Conservation (phyloP, 441 rosid genomes). For the Gossypium gossypioides region DNA sequence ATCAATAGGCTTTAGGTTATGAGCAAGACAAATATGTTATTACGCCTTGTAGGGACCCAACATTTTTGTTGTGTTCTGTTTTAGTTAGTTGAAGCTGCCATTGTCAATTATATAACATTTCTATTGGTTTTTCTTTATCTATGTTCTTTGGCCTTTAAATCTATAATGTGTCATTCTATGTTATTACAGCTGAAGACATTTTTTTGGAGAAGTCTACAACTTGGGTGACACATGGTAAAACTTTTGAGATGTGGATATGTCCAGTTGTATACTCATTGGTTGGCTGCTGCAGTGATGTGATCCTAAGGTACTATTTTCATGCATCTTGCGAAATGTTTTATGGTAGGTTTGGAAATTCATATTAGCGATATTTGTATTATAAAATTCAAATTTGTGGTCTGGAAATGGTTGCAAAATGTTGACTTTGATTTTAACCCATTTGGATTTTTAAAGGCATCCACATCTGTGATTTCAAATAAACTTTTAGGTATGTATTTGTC, state of each 20-base stretch:
- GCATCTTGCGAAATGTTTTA: background rate
- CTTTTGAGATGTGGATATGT: conserved; percentile 83
- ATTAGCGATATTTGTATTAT: background rate
- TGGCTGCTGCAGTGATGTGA: conserved; percentile 64
- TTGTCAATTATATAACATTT: background rate
- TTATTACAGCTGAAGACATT: conserved; percentile 47
- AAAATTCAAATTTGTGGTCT: background rate
- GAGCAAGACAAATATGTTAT: background rate
- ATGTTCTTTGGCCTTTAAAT: background rate
- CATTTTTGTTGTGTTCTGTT: background rate
- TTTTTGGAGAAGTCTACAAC: conserved; percentile 52
- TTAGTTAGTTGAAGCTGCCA: background rate
- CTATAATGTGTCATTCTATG: background rate
- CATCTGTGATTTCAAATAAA: background rate
- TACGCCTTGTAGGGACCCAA: background rate
- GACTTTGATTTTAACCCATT: background rate
- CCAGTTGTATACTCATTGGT: conserved; percentile 71
- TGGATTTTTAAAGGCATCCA: background rate
- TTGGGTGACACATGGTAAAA: conserved; percentile 76
- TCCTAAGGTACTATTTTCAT: conserved; percentile 49
- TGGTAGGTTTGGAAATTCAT: background rate
- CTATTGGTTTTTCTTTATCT: background rate
- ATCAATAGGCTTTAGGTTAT: background rate
- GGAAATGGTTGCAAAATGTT: background rate
- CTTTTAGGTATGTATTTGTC: background rate